These are phyloP conservation scores for Colletotrichum eremochloae DNA, from an alignment of 2,329 filamentous ascomycete genomes.

Conservation along the genomic window DNA sequence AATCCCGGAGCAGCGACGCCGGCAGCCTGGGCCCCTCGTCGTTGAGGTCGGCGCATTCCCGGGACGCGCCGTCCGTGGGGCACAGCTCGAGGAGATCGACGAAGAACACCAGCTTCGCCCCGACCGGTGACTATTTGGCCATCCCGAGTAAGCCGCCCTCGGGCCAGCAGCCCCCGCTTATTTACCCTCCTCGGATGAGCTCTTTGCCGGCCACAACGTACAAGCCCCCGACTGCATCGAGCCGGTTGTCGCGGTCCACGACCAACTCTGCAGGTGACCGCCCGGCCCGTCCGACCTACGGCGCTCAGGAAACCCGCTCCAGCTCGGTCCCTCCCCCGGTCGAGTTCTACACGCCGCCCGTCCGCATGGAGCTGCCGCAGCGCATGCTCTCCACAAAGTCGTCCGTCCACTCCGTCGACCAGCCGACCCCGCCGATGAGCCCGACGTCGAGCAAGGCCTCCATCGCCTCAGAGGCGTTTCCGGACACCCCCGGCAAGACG, in stretches of 20 bases:
- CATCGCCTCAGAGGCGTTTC: slow-evolving; percentile 55
- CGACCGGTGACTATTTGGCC: slow-evolving; percentile 58
- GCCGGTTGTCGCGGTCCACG: slow-evolving; percentile 53
- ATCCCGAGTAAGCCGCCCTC: slow-evolving; percentile 52
- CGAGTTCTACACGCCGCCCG: background rate
- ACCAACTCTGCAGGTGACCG: slow-evolving; percentile 51
- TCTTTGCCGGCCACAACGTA: slow-evolving; percentile 45
- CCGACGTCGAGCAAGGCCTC: slow-evolving; percentile 66
- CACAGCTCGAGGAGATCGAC: slow-evolving; percentile 50
- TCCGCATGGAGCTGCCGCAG: slow-evolving; percentile 17
- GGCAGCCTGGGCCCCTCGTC: slow-evolving; percentile 33
- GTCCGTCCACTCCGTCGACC: slow-evolving; percentile 49
- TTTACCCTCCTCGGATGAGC: slow-evolving; percentile 48
- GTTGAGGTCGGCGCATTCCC: slow-evolving; percentile 36
- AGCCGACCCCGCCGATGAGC: slow-evolving; percentile 65
- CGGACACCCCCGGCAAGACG: slow-evolving; percentile 50
- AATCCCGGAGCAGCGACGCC: slow-evolving; percentile 35
- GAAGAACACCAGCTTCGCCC: slow-evolving; percentile 57
- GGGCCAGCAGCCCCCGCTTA: slow-evolving; percentile 42
- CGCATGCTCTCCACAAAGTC: slow-evolving; percentile 31
- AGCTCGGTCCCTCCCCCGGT: slow-evolving; percentile 53
- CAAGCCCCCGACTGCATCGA: slow-evolving; percentile 40
- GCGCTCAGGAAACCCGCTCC: slow-evolving; percentile 56
- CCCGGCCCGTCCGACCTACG: slow-evolving; percentile 50
- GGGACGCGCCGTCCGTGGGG: slow-evolving; percentile 46